Evolutionary conservation across 1,284 basidiomycete genomes (phyloP), one percentile per base, ranked within the genome.

Genomic region (Grifola frondosa): DNA sequence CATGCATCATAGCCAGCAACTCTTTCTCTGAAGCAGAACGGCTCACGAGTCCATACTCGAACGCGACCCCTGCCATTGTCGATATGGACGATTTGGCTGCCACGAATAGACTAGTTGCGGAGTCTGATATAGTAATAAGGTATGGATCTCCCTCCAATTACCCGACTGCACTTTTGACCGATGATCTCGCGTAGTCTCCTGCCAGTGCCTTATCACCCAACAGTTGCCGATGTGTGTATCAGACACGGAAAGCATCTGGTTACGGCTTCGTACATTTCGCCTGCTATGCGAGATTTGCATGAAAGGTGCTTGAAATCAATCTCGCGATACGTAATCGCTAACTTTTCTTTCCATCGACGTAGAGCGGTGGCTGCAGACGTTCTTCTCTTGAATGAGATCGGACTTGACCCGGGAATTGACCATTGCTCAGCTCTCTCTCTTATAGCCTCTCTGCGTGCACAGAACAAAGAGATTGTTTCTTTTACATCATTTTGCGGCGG

Each of bases 401-500:
- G 94, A 2, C 72, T 97, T 0, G 95, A 97, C 64, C 94, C 94
- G 0, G 94, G 94, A n/a, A 89, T 97, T 51, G 95, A 98, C 66
- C 94, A 97, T 60, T 87, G 88, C 63, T 92, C 90, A 16, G 93
- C 94, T 0, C 80, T 94, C 61, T 80, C 85, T 3, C 73, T 97
- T 24, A 70, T 95, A 24, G 70, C 75, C 41, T 67, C 72, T 37
- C 63, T 91, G 2, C 73, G 79, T 32, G 65, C 71, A 1, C 69
- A 86, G 53, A 73, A 75, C 11, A 84, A 86, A 59, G 68, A 73
- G 3, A 75, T 94, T 15, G 66, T 78, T 1, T 89, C 89, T 0
- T 97, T 97, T 65, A 83, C 84, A 1, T 95, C 91, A 0, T 97
- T 96, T 75, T 98, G 94, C 51, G 94, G 95, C 11, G 95, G 94